Evolutionary conservation across 2,329 filamentous ascomycete genomes (phyloP).

Genomic region (Tolypocladium endophyticum): DNA sequence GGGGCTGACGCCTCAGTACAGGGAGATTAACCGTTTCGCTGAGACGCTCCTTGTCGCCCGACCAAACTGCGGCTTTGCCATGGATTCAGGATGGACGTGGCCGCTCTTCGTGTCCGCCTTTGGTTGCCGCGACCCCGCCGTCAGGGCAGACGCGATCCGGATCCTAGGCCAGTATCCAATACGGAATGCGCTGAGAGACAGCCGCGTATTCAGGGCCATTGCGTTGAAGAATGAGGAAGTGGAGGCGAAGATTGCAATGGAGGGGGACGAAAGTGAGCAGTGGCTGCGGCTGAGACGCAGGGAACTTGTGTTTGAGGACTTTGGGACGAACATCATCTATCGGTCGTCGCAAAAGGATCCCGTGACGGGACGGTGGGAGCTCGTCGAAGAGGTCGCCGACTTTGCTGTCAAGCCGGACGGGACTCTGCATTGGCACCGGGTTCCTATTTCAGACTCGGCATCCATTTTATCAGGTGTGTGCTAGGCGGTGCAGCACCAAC

Average conservation of each 20-base stretch:
- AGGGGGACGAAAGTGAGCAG: slow-evolving; percentile 23
- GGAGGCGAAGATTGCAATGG: slow-evolving; percentile 19
- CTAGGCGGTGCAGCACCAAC: not conserved
- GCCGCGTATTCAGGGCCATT: slow-evolving; percentile 27
- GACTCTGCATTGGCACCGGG: slow-evolving; percentile 21
- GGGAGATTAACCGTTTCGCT: slow-evolving; percentile 27
- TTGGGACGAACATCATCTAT: slow-evolving; percentile 25
- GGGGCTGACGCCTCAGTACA: slow-evolving; percentile 29
- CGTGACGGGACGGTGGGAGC: slow-evolving; percentile 20
- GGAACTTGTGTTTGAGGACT: slow-evolving; percentile 27
- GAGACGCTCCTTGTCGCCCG: slow-evolving; percentile 24
- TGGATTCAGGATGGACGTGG: slow-evolving; percentile 36
- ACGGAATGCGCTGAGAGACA: slow-evolving; percentile 33
- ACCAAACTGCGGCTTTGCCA: slow-evolving; percentile 28
- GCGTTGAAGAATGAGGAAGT: slow-evolving; percentile 24
- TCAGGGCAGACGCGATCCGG: slow-evolving; percentile 28
- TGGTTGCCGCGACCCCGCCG: slow-evolving; percentile 25
- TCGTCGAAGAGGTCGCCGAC: slow-evolving; percentile 26
- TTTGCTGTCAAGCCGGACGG: slow-evolving; percentile 19
- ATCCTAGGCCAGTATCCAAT: slow-evolving; percentile 30
- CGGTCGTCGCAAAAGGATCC: slow-evolving; percentile 21
- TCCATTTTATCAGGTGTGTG: slow-evolving; percentile 19
- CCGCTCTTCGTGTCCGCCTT: slow-evolving; percentile 30
- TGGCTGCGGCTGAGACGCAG: slow-evolving; percentile 26
- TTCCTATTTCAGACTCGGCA: slow-evolving; percentile 23